Conservation (phyloP, 2,329 filamentous ascomycete species). For the Gliomastix tumulicola region DNA sequence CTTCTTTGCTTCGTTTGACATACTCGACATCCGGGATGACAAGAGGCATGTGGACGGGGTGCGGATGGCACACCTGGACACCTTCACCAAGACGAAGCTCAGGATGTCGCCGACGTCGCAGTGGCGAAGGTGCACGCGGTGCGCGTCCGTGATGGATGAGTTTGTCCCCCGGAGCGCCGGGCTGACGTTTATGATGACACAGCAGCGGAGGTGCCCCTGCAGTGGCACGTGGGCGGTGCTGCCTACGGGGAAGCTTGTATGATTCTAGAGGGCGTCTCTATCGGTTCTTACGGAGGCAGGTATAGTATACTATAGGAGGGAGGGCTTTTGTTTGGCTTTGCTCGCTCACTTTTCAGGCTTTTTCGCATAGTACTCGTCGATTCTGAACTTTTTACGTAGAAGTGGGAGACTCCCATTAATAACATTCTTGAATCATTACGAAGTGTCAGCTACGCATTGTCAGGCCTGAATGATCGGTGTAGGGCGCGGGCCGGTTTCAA, state of each 20-base stretch:
- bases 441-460: no score
- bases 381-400: no score
- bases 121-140: conserved; percentile 43
- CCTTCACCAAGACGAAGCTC: conserved; percentile 54
- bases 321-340: no score
- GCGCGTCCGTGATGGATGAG: conserved; percentile 61
- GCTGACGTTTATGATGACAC: conserved; percentile 43
- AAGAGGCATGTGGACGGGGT: conserved; percentile 34
- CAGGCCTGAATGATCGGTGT: no score
- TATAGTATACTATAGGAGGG: no score
- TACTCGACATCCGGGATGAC: conserved; percentile 60
- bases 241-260: conserved; percentile 18
- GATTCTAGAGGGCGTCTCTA: no score
- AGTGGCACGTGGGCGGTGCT: conserved; percentile 45
- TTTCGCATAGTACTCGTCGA: no score
- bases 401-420: no score
- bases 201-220: conserved; percentile 49
- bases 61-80: conserved; percentile 36
- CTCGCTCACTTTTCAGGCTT: no score
- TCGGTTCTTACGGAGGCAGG: no score
- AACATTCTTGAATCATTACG: no score
- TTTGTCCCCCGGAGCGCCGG: conserved; percentile 45
- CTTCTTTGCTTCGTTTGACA: conserved; percentile 65
- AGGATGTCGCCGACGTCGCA: conserved; percentile 13
- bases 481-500: no score